Evolutionary conservation across 352 stramenopile species (phyloP), one percentile per base, ranked within the genome.

Genomic region (Globisporangium sylvaticum): DNA sequence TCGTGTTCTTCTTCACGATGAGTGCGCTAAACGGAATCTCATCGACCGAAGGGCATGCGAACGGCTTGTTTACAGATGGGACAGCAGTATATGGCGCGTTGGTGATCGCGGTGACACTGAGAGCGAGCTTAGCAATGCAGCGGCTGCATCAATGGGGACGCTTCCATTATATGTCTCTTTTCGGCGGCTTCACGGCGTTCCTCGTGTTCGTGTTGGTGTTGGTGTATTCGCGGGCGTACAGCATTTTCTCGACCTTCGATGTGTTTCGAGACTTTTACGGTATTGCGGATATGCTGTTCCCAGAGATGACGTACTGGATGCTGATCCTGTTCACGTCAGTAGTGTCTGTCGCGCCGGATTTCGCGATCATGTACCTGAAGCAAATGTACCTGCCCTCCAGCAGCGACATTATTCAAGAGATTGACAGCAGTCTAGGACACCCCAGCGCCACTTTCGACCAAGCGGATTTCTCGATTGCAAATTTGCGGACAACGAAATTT

Each of bases 341-440:
- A 8, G 69, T 83, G 1, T 91, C 81, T 20, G 69, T 95, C 15
- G 77, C 70, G 20, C 73, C 86, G 4, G 84, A 95, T 59, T 58
- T 91, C 34, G 78, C 81, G 6, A 71, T 89, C 52, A 81, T 88
- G 69, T 95, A 94, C 64, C 34, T 95, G 34, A 84, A 81, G 58
- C 82, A 91, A 64, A 95, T 94, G 86, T 94, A 94, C 32, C 66
- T 95, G 54, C 86, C 88, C 4, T 88, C 85, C 1, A 92, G 87
- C 62, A 87, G 88, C 62, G 84, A 91, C 32, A 95, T 95, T 46
- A 94, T 95, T 34, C 71, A 89, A 34, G 87, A 95, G 44, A 95
- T 95, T 60, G 87, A 95, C 48, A 89, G 79, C 20, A 81, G 85
- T 0, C 44, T 95, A 0, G 80, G 79, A 0, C 77, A 89, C 20